Conservation (phyloP, 2,329 filamentous ascomycete genomes). For the Colletotrichum horii region DNA sequence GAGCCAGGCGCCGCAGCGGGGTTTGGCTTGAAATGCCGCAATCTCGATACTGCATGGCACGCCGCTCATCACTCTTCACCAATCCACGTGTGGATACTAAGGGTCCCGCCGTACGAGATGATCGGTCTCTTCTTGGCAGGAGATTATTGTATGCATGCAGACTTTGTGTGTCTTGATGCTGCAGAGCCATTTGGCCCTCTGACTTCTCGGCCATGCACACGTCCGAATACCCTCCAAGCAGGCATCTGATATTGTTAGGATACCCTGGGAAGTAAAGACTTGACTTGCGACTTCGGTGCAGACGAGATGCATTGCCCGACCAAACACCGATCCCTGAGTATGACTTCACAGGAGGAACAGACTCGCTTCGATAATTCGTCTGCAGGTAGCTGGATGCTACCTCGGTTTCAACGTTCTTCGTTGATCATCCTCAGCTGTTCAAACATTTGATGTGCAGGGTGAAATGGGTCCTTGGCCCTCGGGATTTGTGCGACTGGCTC, state of each 20-base stretch:
- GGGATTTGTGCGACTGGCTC: neutral
- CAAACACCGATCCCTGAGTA: neutral
- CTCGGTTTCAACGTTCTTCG: neutral
- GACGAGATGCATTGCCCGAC: neutral
- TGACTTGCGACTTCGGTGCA: neutral
- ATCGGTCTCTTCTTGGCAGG: neutral
- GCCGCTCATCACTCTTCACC: constrained; percentile 12
- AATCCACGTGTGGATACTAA: constrained; percentile 8
- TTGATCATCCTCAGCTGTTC: neutral
- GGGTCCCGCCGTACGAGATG: neutral
- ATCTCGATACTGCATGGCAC: constrained; percentile 10
- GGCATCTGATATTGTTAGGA: neutral
- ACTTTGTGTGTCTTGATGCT: neutral
- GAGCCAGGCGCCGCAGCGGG: constrained; percentile 2
- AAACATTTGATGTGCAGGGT: neutral
- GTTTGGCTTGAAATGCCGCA: constrained; percentile 13
- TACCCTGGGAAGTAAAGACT: neutral
- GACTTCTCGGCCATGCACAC: neutral
- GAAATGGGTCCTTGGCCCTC: neutral
- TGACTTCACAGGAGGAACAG: neutral
- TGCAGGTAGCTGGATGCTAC: neutral
- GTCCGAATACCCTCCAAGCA: neutral
- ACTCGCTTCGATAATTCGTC: neutral
- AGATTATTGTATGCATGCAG: neutral
- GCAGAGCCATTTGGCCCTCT: constrained; percentile 1